Conservation (phyloP, 2,329 filamentous ascomycete species). For the Endocalyx cinctus region DNA sequence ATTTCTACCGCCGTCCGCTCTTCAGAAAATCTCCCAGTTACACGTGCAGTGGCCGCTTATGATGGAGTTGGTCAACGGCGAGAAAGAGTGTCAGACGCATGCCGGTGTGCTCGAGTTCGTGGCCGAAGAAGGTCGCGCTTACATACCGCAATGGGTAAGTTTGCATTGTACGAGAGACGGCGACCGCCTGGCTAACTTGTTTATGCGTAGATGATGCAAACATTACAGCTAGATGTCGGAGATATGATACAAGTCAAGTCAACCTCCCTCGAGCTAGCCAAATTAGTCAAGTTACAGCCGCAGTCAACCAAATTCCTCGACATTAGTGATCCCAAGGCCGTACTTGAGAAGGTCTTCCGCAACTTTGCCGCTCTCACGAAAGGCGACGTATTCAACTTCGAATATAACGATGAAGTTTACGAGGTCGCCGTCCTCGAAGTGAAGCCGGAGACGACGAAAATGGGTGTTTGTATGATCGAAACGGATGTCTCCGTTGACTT, state of each 20-base stretch:
- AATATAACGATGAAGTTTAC: slow-evolving; percentile 92
- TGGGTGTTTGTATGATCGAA: slow-evolving; percentile 90
- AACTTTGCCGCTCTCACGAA: slow-evolving; percentile 93
- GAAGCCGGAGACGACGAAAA: slow-evolving; percentile 77
- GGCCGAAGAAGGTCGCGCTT: slow-evolving; percentile 93
- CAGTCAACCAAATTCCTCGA: slow-evolving; percentile 92
- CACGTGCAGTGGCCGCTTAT: slow-evolving; percentile 97
- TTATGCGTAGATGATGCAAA: slow-evolving; percentile 82
- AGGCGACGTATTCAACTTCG: slow-evolving; percentile 92
- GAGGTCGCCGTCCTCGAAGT: slow-evolving; percentile 91
- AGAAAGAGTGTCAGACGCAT: slow-evolving; percentile 75
- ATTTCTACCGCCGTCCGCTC: slow-evolving; percentile 89
- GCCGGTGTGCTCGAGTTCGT: slow-evolving; percentile 96
- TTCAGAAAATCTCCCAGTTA: slow-evolving; percentile 92
- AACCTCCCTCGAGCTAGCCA: slow-evolving; percentile 84
- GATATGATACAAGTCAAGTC: slow-evolving; percentile 94
- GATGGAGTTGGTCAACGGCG: slow-evolving; percentile 91
- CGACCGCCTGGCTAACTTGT: too few relatives aligned
- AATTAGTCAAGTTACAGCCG: slow-evolving; percentile 93
- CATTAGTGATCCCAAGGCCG: slow-evolving; percentile 94
- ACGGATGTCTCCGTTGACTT: slow-evolving; percentile 97
- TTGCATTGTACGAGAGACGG: too few relatives aligned
- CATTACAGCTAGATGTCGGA: slow-evolving; percentile 80
- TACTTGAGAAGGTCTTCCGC: slow-evolving; percentile 92
- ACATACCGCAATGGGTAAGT: slow-evolving; percentile 88